phyloP scores from a whole-genome alignment of 768 basidiomycete species.

The Rhodotorula taiwanensis region DNA sequence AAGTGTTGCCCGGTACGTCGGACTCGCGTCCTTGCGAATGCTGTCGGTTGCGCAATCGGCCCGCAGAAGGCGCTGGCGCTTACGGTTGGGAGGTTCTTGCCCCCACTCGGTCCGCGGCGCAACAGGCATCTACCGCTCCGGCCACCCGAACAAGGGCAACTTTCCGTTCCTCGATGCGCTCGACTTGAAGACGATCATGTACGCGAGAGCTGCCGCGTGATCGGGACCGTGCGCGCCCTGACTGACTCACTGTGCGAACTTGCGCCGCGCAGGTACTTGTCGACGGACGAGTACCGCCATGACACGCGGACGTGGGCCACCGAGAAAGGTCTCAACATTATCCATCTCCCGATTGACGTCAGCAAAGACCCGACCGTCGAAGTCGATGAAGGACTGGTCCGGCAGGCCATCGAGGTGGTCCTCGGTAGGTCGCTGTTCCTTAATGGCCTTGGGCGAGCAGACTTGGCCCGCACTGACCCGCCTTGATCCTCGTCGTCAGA shows the following conservation, averaged over 20 bases:
- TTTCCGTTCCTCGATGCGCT: constrained; percentile 42
- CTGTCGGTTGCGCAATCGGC: too few species aligned
- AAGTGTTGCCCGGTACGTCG: not conserved
- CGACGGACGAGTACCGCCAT: constrained; percentile 26
- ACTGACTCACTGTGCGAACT: not conserved
- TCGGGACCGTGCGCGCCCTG: not conserved
- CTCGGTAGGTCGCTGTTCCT: constrained; percentile 13
- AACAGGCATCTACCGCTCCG: constrained; percentile 40
- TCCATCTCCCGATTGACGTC: constrained; percentile 25
- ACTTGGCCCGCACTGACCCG: constrained; percentile 4
- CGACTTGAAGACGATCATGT: constrained; percentile 42
- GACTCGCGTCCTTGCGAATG: too few species aligned
- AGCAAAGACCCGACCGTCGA: constrained; percentile 31
- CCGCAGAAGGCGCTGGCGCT: too few species aligned
- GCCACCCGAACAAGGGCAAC: constrained; percentile 45
- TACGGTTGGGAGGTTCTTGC: too few species aligned
- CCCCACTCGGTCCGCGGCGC: constrained; percentile 25
- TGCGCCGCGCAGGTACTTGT: constrained; percentile 25
- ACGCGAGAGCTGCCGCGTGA: not conserved
- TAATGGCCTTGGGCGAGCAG: too few species aligned
- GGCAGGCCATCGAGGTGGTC: constrained; percentile 19
- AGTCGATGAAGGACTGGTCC: constrained; percentile 19
- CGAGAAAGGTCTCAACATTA: constrained; percentile 15
- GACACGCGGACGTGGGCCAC: constrained; percentile 29
- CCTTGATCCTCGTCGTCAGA: constrained; percentile 19